Percentiles rank a stretch among this genome's conserved stretches.
Evolutionary conservation across 2,329 filamentous ascomycete genomes (phyloP).

Genomic region (Aspergillus thermomutatus): DNA sequence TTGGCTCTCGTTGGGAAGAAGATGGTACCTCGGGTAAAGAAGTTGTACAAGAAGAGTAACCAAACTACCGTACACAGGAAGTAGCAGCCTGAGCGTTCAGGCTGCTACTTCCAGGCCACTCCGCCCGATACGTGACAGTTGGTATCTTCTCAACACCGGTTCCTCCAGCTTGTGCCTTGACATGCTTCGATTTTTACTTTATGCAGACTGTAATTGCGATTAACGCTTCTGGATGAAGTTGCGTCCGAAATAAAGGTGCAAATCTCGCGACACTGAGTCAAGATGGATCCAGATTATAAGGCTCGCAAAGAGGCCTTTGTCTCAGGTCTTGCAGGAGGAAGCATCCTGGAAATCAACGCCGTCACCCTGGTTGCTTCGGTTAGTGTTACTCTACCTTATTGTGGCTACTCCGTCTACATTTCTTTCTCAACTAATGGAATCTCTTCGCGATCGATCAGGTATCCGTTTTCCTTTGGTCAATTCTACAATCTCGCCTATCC

Average conservation of each 20-base stretch:
- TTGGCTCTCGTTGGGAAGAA: too few relatives aligned
- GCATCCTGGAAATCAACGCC: slow-evolving; percentile 78
- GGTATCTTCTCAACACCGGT: not conserved
- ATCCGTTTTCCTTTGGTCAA: slow-evolving; percentile 81
- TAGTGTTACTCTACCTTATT: slow-evolving; percentile 32
- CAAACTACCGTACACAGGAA: too few relatives aligned
- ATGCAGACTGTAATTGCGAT: not conserved
- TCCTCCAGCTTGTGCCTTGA: not conserved
- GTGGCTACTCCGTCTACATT: slow-evolving; percentile 2
- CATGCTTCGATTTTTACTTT: not conserved
- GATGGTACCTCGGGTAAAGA: too few relatives aligned
- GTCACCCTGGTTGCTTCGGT: slow-evolving; percentile 85
- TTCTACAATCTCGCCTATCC: slow-evolving; percentile 75
- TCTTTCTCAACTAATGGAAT: not conserved
- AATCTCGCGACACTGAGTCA: slow-evolving; percentile 2
- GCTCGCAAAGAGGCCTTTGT: slow-evolving; percentile 93
- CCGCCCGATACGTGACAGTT: not conserved
- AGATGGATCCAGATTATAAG: slow-evolving; percentile 66
- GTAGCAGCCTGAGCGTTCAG: not conserved
- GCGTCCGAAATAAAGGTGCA: not conserved
- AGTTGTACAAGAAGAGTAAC: too few relatives aligned
- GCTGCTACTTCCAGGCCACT: not conserved
- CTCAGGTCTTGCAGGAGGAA: slow-evolving; percentile 80
- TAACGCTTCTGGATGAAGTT: not conserved
- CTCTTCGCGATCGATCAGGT: slow-evolving; percentile 53